Percentiles rank a stretch among this genome's conserved stretches.
These are phyloP conservation scores for Zygosaccharomyces bailii DNA, from an alignment of 805 yeast genomes.

Conservation along the genomic window DNA sequence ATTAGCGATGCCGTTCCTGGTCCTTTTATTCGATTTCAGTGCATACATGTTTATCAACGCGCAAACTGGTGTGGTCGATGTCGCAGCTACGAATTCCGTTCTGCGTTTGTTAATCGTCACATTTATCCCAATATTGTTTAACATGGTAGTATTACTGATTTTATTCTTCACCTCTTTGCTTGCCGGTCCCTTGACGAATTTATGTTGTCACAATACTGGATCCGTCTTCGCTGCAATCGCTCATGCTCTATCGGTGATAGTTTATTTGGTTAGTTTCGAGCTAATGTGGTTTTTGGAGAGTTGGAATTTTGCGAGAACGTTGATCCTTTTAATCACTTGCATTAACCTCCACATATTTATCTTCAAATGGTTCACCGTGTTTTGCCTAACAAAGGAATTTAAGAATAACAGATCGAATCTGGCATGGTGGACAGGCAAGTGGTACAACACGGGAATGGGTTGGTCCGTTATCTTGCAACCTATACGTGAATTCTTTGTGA, in stretches of 20 bases:
- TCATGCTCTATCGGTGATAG: slow-evolving; percentile 51
- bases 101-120: slow-evolving; percentile 56
- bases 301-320: slow-evolving; percentile 57
- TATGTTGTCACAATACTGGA: slow-evolving; percentile 46
- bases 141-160: slow-evolving; percentile 30
- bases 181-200: slow-evolving; percentile 47
- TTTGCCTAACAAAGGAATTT: slow-evolving; percentile 59
- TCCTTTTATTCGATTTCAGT: slow-evolving; percentile 62
- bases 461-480: slow-evolving; percentile 62
- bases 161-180: slow-evolving; percentile 44
- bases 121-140: slow-evolving; percentile 46
- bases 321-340: slow-evolving; percentile 58
- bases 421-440: slow-evolving; percentile 80
- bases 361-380: slow-evolving; percentile 48
- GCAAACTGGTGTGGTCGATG: slow-evolving; percentile 69
- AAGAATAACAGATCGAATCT: slow-evolving; percentile 55
- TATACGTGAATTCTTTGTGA: slow-evolving; percentile 58
- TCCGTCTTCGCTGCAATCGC: slow-evolving; percentile 52
- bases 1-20: slow-evolving; percentile 65
- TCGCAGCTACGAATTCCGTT: slow-evolving; percentile 54
- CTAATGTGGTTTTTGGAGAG: slow-evolving; percentile 64
- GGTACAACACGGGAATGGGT: slow-evolving; percentile 62
- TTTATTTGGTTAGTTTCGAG: slow-evolving; percentile 56
- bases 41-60: slow-evolving; percentile 82
- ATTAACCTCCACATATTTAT: slow-evolving; percentile 56